Conservation (phyloP, 2,329 filamentous ascomycete species). For the Ophiostoma himal-ulmi region DNA sequence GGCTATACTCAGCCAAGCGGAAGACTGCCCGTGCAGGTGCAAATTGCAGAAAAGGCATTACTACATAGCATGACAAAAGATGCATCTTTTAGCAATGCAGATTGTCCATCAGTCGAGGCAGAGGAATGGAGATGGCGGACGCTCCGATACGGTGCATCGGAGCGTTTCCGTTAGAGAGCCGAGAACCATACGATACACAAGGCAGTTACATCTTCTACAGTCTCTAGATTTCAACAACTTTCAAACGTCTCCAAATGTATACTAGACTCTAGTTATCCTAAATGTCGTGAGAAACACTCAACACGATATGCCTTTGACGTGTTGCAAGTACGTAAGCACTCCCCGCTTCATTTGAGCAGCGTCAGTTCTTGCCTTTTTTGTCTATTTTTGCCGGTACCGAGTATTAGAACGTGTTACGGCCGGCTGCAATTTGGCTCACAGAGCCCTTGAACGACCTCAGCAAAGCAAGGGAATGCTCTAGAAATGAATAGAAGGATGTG, state of each 20-base stretch:
- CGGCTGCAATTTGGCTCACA: too few species aligned
- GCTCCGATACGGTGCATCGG: background rate
- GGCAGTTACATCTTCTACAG: too few species aligned
- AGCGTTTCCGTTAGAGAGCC: background rate
- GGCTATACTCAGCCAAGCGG: background rate
- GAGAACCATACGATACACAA: background rate
- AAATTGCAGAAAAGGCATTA: background rate
- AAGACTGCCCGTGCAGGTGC: background rate
- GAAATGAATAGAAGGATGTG: background rate
- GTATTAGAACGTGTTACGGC: background rate
- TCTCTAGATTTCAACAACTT: too few species aligned
- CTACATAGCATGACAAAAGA: background rate
- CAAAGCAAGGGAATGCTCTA: background rate
- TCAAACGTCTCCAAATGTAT: too few species aligned
- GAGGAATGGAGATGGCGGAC: background rate
- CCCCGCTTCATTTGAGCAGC: background rate
- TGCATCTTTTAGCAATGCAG: background rate
- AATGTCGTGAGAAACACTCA: background rate
- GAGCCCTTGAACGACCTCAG: background rate
- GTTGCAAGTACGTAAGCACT: background rate
- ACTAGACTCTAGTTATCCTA: background rate
- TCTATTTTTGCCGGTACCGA: constrained; percentile 10
- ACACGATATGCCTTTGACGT: background rate
- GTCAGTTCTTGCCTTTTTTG: constrained; percentile 3
- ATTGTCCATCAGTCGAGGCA: background rate